Evolutionary conservation across 495 filamentous ascomycete species (phyloP).

Genomic region (Hypoxylon crocopeplum): DNA sequence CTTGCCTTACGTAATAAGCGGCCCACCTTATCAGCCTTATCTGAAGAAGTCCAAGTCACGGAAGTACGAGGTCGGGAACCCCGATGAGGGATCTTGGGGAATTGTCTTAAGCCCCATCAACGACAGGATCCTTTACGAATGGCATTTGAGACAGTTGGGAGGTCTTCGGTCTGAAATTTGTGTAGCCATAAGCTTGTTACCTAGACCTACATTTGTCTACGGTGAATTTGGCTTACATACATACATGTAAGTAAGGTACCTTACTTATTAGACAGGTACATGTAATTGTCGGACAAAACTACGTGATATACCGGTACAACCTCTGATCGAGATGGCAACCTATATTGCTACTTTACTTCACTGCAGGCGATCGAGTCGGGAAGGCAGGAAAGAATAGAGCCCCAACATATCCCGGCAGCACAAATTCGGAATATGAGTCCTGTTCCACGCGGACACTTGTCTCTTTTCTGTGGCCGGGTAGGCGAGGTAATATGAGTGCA

Average conservation of each 20-base stretch:
- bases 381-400: slow-evolving; percentile 17
- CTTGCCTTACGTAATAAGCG: slow-evolving; percentile 10
- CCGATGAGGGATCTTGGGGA: slow-evolving; percentile 35
- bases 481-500: slow-evolving; percentile 25
- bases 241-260: background rate
- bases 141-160: slow-evolving; percentile 9
- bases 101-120: slow-evolving; percentile 3
- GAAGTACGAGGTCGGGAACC: slow-evolving; percentile 18
- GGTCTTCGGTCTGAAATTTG: background rate
- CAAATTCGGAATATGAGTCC: slow-evolving; percentile 13
- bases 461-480: slow-evolving; percentile 15
- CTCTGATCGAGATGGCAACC: slow-evolving; percentile 4
- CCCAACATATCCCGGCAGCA: slow-evolving; percentile 6
- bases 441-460: slow-evolving; percentile 11
- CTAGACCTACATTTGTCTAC: too few relatives aligned
- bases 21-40: too few relatives aligned
- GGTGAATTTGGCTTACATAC: background rate
- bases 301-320: background rate
- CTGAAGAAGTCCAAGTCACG: slow-evolving; percentile 1
- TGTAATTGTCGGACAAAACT: too few relatives aligned
- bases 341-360: slow-evolving; percentile 6
- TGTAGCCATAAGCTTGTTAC: slow-evolving; percentile 14
- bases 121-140: slow-evolving; percentile 10
- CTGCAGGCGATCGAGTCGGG: slow-evolving; percentile 20
- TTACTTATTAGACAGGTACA: slow-evolving; percentile 14